Evolutionary conservation across 2,329 filamentous ascomycete species (phyloP).

Genomic region (Monilinia laxa): DNA sequence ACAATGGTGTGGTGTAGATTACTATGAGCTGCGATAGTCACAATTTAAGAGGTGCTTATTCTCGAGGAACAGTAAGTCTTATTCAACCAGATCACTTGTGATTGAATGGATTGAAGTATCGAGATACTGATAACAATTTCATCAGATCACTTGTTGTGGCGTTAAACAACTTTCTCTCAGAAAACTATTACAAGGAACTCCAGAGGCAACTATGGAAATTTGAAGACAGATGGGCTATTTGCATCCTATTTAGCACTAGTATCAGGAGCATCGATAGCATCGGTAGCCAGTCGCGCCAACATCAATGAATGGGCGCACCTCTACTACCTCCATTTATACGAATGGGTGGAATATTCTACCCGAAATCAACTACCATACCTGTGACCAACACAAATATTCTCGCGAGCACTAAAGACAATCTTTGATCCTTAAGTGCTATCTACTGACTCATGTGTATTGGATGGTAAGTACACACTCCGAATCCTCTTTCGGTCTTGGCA

Average conservation of each 20-base stretch:
- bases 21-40: neutral
- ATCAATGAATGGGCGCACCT: neutral
- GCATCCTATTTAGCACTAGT: neutral
- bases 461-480: neutral
- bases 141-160: neutral
- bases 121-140: neutral
- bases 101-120: neutral
- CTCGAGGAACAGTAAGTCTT: neutral
- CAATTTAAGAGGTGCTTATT: neutral
- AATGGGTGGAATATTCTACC: constrained; percentile 51
- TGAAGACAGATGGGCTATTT: neutral
- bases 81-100: neutral
- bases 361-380: constrained; percentile 42
- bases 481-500: neutral
- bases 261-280: neutral
- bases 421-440: neutral
- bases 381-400: neutral
- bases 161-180: neutral
- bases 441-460: neutral
- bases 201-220: neutral
- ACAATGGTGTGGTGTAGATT: neutral
- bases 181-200: neutral
- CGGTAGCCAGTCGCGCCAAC: neutral
- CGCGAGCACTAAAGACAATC: neutral
- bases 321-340: constrained; percentile 53